Evolutionary conservation across 1,284 basidiomycete genomes (phyloP).

Genomic region (Irpex lacteus): DNA sequence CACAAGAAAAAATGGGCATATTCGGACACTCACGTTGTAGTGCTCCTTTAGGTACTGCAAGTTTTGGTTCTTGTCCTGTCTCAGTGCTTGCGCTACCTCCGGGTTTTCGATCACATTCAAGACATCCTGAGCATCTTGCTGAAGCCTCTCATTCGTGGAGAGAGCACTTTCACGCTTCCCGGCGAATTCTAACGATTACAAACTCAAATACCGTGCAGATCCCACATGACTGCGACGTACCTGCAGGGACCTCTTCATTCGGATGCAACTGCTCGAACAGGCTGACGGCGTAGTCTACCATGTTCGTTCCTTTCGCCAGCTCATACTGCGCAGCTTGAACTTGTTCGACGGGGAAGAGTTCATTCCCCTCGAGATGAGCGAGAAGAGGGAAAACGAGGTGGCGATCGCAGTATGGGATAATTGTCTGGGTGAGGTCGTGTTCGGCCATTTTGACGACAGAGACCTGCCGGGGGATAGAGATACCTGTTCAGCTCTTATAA

Average conservation of each 20-base stretch:
- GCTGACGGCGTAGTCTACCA: conserved; percentile 87
- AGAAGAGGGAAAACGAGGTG: conserved; percentile 93
- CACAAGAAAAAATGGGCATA: background rate
- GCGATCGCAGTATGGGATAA: conserved; percentile 92
- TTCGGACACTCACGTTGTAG: conserved; percentile 67
- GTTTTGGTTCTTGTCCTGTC: conserved; percentile 97
- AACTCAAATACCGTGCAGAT: background rate
- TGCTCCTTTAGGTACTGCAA: conserved; percentile 92
- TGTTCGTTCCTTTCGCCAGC: conserved; percentile 94
- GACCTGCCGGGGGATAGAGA: background rate
- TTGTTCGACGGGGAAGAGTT: conserved; percentile 73
- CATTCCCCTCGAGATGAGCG: conserved; percentile 77
- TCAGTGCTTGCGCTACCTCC: conserved; percentile 85
- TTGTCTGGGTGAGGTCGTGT: conserved; percentile 86
- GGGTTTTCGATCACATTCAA: conserved; percentile 97
- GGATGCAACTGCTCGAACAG: conserved; percentile 79
- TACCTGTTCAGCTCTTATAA: background rate
- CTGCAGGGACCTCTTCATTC: conserved; percentile 62
- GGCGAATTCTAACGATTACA: conserved; percentile 63
- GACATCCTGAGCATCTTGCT: conserved; percentile 89
- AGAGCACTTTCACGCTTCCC: conserved; percentile 80
- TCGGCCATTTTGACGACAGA: conserved; percentile 61
- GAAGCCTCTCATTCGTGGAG: conserved; percentile 79
- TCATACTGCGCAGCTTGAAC: conserved; percentile 92
- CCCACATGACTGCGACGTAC: conserved; percentile 36